phyloP scores from a whole-genome alignment of 257 asterid species.

The Ligustrum vulgare region DNA sequence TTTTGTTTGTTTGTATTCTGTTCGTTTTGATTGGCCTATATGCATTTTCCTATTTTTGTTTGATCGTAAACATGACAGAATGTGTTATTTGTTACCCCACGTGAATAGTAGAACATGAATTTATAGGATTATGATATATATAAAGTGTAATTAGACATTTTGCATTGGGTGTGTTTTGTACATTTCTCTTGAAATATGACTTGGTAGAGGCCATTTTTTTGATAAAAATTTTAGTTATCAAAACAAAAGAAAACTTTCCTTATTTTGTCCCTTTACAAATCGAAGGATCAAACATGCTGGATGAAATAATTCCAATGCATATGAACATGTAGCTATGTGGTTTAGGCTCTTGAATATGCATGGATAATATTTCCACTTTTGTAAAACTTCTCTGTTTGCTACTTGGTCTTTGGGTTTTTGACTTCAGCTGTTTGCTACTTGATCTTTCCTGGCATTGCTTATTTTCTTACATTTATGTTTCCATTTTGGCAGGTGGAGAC shows the following conservation, averaged over 20 bases:
- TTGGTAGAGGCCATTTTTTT: background rate
- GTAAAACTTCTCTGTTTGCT: background rate
- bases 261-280: conserved; percentile 2
- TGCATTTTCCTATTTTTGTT: no score
- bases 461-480: conserved; percentile 26
- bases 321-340: background rate
- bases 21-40: no score
- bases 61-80: no score
- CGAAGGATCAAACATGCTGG: conserved; percentile 13
- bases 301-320: conserved; percentile 13
- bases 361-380: background rate
- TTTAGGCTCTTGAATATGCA: background rate
- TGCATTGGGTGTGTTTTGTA: no score
- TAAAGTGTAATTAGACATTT: no score
- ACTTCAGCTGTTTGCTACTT: background rate
- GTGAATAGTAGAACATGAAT: no score
- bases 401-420: no score
- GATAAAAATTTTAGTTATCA: background rate
- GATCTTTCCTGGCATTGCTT: conserved; percentile 9
- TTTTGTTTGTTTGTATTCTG: no score
- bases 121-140: no score
- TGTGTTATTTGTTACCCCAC: no score
- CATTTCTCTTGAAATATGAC: background rate
- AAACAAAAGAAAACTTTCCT: conserved; percentile 1
- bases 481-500: conserved; percentile 72